Evolutionary conservation across 1,284 basidiomycete species (phyloP), one percentile per base, ranked within the genome.

Genomic region (Malassezia vespertilionis): DNA sequence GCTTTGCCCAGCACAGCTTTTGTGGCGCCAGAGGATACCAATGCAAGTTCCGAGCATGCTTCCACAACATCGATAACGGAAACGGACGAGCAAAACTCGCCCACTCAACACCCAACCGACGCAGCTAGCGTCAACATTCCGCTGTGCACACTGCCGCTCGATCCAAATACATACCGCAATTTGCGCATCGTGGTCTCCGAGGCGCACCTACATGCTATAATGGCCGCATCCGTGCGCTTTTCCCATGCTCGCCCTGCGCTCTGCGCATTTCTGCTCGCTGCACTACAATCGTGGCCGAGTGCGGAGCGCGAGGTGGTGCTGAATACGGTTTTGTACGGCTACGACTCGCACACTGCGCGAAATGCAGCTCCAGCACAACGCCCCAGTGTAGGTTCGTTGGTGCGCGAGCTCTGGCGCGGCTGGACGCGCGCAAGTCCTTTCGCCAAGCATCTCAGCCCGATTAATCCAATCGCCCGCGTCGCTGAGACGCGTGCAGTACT

Each of bases 361-460:
- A 15, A 22, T 8, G 11, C 34, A 4, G 7, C n/a, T 2, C 21
- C 28, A 6, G 36, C 40, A 14, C 33, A 36, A n/a, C 20, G 26
- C n/a, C 43, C 34, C 11, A n/a, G 26, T 10, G 33, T 46, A 7
- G 48, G 48, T 5, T 56, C 57, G 17, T 42, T 67, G 9, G 58
- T 65, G 11, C 59, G 65, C 15, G 67, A 70, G 33, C 43, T 69
- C 12, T 70, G 66, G 65, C 53, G 65, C 10, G 65, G 65, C 20
- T 64, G 59, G 28, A 52, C 67, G 2, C 61, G 67, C 11, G 53
- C 54, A 32, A 55, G 54, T 33, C 14, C 44, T 4, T 49, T 69
- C 2, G 56, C 56, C 10, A 53, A 55, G 12, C 51, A 28, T 7
- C 51, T 69, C 1, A 51, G 56, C 8, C 48, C 57, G 10, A 51